Evolutionary conservation across 768 basidiomycete genomes (phyloP).

Genomic region (Albatrellus ellisii): DNA sequence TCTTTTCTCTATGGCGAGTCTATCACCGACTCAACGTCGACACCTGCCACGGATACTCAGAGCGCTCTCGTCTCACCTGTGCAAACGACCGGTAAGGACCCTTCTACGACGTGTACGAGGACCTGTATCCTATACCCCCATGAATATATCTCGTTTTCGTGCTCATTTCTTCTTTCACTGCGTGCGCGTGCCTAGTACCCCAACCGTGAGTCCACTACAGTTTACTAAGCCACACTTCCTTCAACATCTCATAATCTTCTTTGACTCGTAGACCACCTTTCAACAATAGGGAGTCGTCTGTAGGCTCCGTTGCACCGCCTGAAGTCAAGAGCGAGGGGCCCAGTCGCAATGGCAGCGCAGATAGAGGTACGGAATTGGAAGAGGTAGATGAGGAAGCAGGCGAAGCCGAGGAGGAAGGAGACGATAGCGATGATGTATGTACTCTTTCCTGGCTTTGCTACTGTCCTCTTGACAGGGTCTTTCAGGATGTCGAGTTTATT

Average conservation of each 20-base stretch:
- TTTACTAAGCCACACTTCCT: too few species aligned
- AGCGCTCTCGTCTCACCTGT: too few species aligned
- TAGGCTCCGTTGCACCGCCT: too few species aligned
- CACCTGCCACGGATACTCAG: conserved; percentile 24
- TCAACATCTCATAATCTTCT: too few species aligned
- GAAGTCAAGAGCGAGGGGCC: conserved; percentile 12
- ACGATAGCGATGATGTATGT: conserved; percentile 29
- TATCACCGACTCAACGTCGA: conserved; percentile 8
- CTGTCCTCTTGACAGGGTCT: neutral
- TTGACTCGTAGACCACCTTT: too few species aligned
- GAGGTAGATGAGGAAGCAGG: conserved; percentile 19
- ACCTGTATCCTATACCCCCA: conserved; percentile 12
- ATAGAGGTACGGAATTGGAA: conserved; percentile 16
- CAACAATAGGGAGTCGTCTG: too few species aligned
- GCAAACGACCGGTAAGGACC: conserved; percentile 8
- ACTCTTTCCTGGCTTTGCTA: conserved; percentile 21
- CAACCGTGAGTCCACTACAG: conserved; percentile 12
- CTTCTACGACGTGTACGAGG: neutral
- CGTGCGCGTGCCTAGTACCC: conserved; percentile 11
- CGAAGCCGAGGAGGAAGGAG: conserved; percentile 22
- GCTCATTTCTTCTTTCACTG: conserved; percentile 8
- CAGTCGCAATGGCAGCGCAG: conserved; percentile 5
- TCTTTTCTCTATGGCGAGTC: conserved; percentile 20
- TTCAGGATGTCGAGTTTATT: conserved; percentile 81
- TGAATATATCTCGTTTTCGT: conserved; percentile 7